Evolutionary conservation across 257 asterid species (phyloP), one percentile per base, ranked within the genome.

Genomic region (Vinca minor): DNA sequence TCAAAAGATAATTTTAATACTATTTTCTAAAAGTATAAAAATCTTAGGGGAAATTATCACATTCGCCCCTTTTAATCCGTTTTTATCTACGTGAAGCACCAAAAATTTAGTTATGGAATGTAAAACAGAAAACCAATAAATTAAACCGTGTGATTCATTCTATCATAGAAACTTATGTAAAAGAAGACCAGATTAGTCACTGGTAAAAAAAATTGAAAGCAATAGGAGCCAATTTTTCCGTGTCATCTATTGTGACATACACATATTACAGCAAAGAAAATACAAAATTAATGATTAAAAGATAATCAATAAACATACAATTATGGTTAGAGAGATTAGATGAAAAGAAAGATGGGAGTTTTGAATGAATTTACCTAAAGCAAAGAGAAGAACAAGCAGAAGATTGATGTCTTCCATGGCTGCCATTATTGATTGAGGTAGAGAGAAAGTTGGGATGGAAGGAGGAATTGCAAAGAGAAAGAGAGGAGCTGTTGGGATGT

Each of bases 371-470:
- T 48, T 73, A 73, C 78, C 73, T 8, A 59, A 20, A 38, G 5
- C 18, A 23, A 63, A 49, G 20, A 58, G 41, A 29, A 48, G 35
- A 3, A 73, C 36, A 54, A 69, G 64, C 10, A 31, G 36, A 57
- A 68, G 20, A 20, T 32, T 26, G 53, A 58, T 8, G 6, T 57
- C 61, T 63, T n/a, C 63, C 46, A 26, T 38, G 36, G 18, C 45
- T 9, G 59, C 69, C 73, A 67, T 72, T n/a, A n/a, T n/a, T n/a
- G n/a, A n/a, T n/a, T n/a, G 4, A 23, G 26, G 2, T 9, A 35
- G 21, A 50, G 44, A 12, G 23, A 20, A 49, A 13, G 6, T 8
- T 8, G 26, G 12, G 6, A 20, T 20, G 18, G 45, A 21, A 17
- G 3, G 29, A 26, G 46, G 6, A 14, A 18, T 1, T 0, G 29